Base-by-base conservation (phyloP, 768 basidiomycete genomes). In the Amylocystis lapponica region DNA sequence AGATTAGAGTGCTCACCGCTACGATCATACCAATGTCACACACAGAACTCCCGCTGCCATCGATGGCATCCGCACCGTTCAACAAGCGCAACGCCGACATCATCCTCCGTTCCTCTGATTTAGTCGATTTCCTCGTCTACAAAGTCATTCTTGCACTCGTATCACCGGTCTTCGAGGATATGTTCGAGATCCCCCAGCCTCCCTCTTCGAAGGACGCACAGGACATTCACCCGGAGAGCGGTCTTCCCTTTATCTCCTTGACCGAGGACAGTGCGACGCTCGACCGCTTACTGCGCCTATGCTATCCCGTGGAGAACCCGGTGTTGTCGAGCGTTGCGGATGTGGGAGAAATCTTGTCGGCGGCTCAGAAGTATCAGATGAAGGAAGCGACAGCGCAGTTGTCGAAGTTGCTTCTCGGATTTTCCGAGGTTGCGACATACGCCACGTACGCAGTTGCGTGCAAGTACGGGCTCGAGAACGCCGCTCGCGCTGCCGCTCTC, bases 41-140 rank as follows among this genome's bases (percentile, higher is more conserved):
- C n/a, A n/a, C n/a, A n/a, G n/a, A n/a, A n/a, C n/a, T n/a, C n/a
- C n/a, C n/a, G n/a, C n/a, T n/a, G n/a, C n/a, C n/a, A n/a, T n/a
- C n/a, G 5, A 26, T 16, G 14, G 39, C 39, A 10, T n/a, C 51
- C 0, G 21, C 41, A 8, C 49, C 49, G 23, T 53, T 53, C 45
- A 49, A 53, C 42, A 53, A 53, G 19, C 41, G 48, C 2, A 37
- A 47, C 7, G 51, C 51, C 23, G 51, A 53, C 40, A 39, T 43
- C 27, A 49, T 49, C 36, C 39, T 53, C 23, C 45, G 48, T 14
- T 29, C 48, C 12, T 41, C 42, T 21, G 51, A 53, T 42, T 29
- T 37, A 32, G 41, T 49, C 38, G 42, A 53, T 36, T 53, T 53
- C 45, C 35, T 39, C 33, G 45, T 53, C 7, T 42, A 45, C 14